Evolutionary conservation across 2,329 filamentous ascomycete genomes (phyloP), one percentile per base, ranked within the genome.

Genomic region (Xylariaceae sp.): DNA sequence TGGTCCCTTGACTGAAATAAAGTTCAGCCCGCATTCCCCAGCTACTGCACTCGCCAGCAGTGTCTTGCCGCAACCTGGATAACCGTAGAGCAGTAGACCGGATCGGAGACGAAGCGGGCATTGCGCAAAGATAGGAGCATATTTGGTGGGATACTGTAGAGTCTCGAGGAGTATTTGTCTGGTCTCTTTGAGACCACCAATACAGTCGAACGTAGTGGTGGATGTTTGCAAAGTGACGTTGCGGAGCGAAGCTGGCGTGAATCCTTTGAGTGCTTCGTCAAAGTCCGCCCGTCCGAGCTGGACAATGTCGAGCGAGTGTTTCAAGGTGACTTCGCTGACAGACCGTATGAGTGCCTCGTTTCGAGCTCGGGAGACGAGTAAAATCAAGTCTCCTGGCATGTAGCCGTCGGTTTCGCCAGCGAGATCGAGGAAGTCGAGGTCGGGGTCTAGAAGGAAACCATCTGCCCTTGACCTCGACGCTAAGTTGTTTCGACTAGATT

Each of bases 1-100:
- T 0, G 92, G 92, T 0, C 92, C 92, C 66, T 98, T 98, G 56
- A 98, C 92, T 28, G 83, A 89, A 63, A 98, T 98, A 64, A 98
- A 98, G 63, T 98, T 98, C 44, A 98, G 79, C 0, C 90, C 90
- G 56, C 90, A 97, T 66, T 98, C 92, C 40, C 90, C 90, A 9
- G 94, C 92, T n/a, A 98, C 90, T 1, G 92, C 92, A 41, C 87
- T 94, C 14, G 94, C 92, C 8, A 98, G 78, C 7, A 98, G 74
- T 0, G 92, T 98, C 66, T 98, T 98, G 46, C 94, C 94, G 57
- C 92, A 97, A 2, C 92, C 92, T 0, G 92, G 92, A 55, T 85
- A 97, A 18, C 92, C 92, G 59, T 98, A 98, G 0, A 98, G 74
- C 3, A 98, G 73, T 2, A 98, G 73, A 37, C 92, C 92, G 6